A percentile compares a stretch with the other conserved stretches of the same genome.
phyloP scores from a whole-genome alignment of 306 rosid species.

The Cucurbita moschata region DNA sequence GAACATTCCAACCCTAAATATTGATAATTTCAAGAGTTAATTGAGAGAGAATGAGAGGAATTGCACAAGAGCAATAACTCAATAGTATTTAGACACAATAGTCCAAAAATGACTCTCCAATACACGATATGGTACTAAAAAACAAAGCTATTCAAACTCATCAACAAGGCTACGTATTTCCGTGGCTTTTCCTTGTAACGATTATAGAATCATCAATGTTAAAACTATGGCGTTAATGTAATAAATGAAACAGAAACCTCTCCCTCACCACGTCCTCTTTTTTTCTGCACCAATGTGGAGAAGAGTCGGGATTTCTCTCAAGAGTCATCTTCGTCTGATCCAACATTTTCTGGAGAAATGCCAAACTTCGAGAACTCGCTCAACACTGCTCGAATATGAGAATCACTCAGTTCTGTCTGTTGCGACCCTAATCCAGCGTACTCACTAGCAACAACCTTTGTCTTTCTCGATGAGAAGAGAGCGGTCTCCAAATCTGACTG shows the following conservation, averaged over 20 bases:
- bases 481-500: slow-evolving; percentile 68
- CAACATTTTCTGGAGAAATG: slow-evolving; percentile 24
- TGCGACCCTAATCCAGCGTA: slow-evolving; percentile 38
- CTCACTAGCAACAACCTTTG: slow-evolving; percentile 72
- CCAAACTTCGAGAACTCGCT: slow-evolving; percentile 57
- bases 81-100: too few relatives aligned
- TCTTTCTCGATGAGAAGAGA: slow-evolving; percentile 53
- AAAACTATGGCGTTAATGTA: background rate
- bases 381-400: slow-evolving; percentile 58
- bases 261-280: background rate
- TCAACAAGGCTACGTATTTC: background rate
- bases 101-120: too few relatives aligned
- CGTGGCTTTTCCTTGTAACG: background rate
- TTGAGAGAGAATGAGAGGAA: too few relatives aligned
- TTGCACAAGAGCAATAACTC: too few relatives aligned
- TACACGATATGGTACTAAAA: background rate
- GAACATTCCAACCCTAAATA: too few relatives aligned
- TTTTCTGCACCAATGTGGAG: background rate
- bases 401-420: slow-evolving; percentile 38
- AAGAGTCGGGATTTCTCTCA: background rate
- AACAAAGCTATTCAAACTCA: background rate
- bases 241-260: background rate
- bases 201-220: slow-evolving; percentile 1
- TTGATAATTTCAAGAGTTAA: too few relatives aligned
- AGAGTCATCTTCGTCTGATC: slow-evolving; percentile 1